Evolutionary conservation across 345 rosid species (phyloP).

Genomic region (Syzygium oleosum): DNA sequence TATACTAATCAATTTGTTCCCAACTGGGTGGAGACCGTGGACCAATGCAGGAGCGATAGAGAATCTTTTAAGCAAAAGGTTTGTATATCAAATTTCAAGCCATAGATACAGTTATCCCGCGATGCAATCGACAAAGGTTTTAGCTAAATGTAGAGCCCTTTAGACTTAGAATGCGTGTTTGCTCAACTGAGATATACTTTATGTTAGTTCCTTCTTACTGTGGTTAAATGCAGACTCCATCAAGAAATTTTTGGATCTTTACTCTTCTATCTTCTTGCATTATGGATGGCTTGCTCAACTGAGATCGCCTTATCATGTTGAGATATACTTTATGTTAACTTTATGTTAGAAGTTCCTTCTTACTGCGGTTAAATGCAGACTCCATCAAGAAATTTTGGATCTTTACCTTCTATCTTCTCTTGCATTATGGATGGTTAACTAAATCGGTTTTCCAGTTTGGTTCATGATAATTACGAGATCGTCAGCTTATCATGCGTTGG

Average conservation of each 20-base stretch:
- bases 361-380: too few relatives aligned
- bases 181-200: neutral
- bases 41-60: accelerated
- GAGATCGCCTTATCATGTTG: too few relatives aligned
- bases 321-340: too few relatives aligned
- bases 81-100: neutral
- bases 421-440: too few relatives aligned
- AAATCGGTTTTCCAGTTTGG: too few relatives aligned
- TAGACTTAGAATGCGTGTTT: neutral
- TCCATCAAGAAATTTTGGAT: too few relatives aligned
- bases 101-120: neutral
- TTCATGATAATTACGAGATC: conserved; percentile 17
- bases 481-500: too few relatives aligned
- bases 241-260: conserved; percentile 1
- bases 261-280: conserved; percentile 33
- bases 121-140: neutral
- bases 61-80: neutral
- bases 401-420: too few relatives aligned
- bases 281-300: too few relatives aligned
- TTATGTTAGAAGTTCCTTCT: too few relatives aligned
- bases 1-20: neutral
- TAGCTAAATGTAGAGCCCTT: neutral
- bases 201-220: conserved; percentile 59
- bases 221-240: conserved; percentile 92
- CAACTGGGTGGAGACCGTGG: neutral